Percentiles rank a stretch among this genome's conserved stretches.
phyloP scores from a whole-genome alignment of 1,139 yeast genomes.

The Scheffersomyces stambukii region DNA sequence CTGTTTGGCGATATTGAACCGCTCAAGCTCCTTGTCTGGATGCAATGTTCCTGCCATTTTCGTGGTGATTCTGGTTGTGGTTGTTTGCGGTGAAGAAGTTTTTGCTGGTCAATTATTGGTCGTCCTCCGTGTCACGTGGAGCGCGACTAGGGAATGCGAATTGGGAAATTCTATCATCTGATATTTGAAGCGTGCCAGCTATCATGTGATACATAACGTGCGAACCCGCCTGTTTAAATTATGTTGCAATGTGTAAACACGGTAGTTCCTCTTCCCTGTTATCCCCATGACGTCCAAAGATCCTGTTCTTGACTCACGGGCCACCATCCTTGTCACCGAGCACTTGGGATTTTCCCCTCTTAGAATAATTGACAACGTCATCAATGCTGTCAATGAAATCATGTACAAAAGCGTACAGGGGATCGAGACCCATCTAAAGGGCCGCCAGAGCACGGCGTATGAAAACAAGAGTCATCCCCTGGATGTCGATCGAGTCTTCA shows the following conservation, averaged over 20 bases:
- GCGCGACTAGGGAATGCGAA: too few species aligned
- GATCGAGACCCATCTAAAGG: slow-evolving; percentile 59
- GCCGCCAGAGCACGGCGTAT: slow-evolving; percentile 18
- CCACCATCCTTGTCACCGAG: slow-evolving; percentile 67
- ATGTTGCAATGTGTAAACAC: too few species aligned
- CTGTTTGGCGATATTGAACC: slow-evolving; percentile 43
- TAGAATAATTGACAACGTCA: slow-evolving; percentile 82
- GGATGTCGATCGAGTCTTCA: too few species aligned
- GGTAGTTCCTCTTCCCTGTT: too few species aligned
- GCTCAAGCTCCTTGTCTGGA: slow-evolving; percentile 43
- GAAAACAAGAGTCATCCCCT: slow-evolving; percentile 8
- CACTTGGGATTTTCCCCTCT: slow-evolving; percentile 86
- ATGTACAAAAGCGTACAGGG: slow-evolving; percentile 82
- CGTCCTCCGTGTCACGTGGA: slow-evolving; percentile 1
- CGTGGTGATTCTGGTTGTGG: background rate
- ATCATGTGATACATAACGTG: too few species aligned
- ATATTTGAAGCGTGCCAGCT: too few species aligned
- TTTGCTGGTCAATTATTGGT: background rate
- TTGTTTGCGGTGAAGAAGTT: background rate
- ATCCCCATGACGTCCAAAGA: too few species aligned
- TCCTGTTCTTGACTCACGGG: too few species aligned
- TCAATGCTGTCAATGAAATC: slow-evolving; percentile 82
- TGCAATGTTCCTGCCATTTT: slow-evolving; percentile 43
- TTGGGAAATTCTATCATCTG: too few species aligned
- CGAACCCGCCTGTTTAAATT: too few species aligned